Evolutionary conservation across 441 rosid genomes (phyloP), one percentile per base, ranked within the genome.

Genomic region (Macaranga tanarius): DNA sequence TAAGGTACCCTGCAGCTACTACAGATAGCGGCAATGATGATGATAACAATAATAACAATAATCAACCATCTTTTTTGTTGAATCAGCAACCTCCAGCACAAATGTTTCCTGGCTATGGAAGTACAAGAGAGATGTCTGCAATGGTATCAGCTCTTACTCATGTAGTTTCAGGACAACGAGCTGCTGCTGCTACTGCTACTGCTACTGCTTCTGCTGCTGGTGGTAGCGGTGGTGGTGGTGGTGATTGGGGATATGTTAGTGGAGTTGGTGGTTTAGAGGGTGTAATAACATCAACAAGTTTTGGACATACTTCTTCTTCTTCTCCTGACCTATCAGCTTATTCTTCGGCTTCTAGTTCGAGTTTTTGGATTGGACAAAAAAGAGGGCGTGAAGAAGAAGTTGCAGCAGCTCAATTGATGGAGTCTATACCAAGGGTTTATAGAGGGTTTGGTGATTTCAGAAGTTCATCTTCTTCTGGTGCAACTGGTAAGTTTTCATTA

Each of bases 81-180:
- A 79, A 59, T 17, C 68, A 56, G 65, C 16, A 34, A 9, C 40
- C 16, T 9, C 48, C 64, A 15, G 10, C 69, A 8, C 16, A 76
- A 67, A 51, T 77, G 67, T 79, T 79, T 51, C 67, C 75, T 23
- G 81, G 72, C 50, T 79, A 75, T 74, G 76, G 79, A 48, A 77
- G 73, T 16, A 56, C 74, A 0, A 69, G 81, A 11, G 93, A 86
- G 85, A 86, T 80, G 86, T 87, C 93, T 0, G 86, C 84, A 0
- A 83, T 89, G 79, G 91, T 89, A 15, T 82, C 88, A 0, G 90
- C 88, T 55, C 85, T 86, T 20, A 83, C 93, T 9, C 84, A 82
- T 26, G 89, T 87, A 28, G 84, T 84, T 44, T 84, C 88, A 0
- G 88, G 86, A 22, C 86, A 74, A 1, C 20, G 78, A 19, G 48